Evolutionary conservation across 2,329 filamentous ascomycete genomes (phyloP).

Genomic region (Metarhizium brunneum): DNA sequence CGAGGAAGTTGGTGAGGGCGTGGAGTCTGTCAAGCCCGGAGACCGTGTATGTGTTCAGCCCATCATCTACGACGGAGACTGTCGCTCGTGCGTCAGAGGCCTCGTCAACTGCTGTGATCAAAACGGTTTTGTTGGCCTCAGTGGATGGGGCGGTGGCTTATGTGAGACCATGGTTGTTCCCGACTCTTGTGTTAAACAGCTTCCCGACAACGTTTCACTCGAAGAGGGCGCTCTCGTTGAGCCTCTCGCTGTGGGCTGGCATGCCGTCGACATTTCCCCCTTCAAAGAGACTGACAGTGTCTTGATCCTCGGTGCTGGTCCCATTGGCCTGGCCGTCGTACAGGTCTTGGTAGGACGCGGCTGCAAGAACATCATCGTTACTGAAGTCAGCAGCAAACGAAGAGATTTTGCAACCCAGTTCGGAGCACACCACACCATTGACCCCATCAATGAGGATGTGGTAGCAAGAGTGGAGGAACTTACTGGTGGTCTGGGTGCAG

Average conservation of each 20-base stretch:
- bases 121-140: slow-evolving; percentile 22
- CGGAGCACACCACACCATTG: slow-evolving; percentile 33
- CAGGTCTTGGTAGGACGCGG: slow-evolving; percentile 36
- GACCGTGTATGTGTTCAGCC: slow-evolving; percentile 52
- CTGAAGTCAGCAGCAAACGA: slow-evolving; percentile 34
- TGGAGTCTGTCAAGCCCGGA: slow-evolving; percentile 38
- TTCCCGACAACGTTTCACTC: slow-evolving; percentile 39
- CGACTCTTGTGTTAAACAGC: slow-evolving; percentile 34
- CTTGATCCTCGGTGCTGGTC: slow-evolving; percentile 39
- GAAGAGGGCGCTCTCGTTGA: slow-evolving; percentile 45
- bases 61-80: slow-evolving; percentile 47
- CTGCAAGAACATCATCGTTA: slow-evolving; percentile 35
- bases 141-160: slow-evolving; percentile 43
- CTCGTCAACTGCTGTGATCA: slow-evolving; percentile 49
- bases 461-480: slow-evolving; percentile 34
- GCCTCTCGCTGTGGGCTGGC: slow-evolving; percentile 37
- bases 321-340: slow-evolving; percentile 38
- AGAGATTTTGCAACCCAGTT: slow-evolving; percentile 32
- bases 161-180: slow-evolving; percentile 45
- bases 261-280: slow-evolving; percentile 34
- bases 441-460: slow-evolving; percentile 35
- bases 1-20: slow-evolving; percentile 44
- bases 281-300: slow-evolving; percentile 32
- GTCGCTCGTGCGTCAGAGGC: slow-evolving; percentile 42
- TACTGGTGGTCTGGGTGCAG: slow-evolving; percentile 39